Percentiles rank a stretch among this genome's conserved stretches.
Evolutionary conservation across 805 yeast species (phyloP).

Genomic region (Candida loeiensis): DNA sequence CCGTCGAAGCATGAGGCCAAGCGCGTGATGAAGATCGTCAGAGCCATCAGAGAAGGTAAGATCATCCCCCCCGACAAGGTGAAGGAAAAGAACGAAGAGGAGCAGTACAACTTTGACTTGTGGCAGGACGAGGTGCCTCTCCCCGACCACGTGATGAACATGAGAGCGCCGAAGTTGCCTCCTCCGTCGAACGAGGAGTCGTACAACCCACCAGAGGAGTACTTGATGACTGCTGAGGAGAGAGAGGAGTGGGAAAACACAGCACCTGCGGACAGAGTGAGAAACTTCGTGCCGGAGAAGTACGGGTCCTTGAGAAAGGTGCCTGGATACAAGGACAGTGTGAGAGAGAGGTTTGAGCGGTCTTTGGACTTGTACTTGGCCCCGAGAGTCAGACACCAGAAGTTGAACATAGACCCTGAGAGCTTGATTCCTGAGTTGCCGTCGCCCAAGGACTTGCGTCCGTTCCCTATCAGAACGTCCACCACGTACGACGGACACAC

Average conservation of each 20-base stretch:
- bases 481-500: slow-evolving; percentile 80
- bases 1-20: slow-evolving; percentile 97
- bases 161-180: slow-evolving; percentile 91
- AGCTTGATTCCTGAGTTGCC: slow-evolving; percentile 94
- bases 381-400: slow-evolving; percentile 89
- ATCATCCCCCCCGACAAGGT: slow-evolving; percentile 70
- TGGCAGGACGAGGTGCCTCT: slow-evolving; percentile 67
- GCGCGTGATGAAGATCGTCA: slow-evolving; percentile 91
- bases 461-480: slow-evolving; percentile 91
- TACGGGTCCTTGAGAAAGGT: slow-evolving; percentile 81
- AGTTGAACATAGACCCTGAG: slow-evolving; percentile 92
- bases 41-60: slow-evolving; percentile 94
- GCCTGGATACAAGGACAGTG: slow-evolving; percentile 83
- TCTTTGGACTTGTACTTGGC: slow-evolving; percentile 91
- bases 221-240: slow-evolving; percentile 77
- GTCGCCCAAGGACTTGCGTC: slow-evolving; percentile 92
- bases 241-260: slow-evolving; percentile 61
- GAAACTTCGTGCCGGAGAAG: slow-evolving; percentile 78
- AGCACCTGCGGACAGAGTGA: slow-evolving; percentile 76
- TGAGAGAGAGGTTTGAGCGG: slow-evolving; percentile 91
- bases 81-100: slow-evolving; percentile 50
- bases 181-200: slow-evolving; percentile 97
- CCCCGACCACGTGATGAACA: slow-evolving; percentile 79
- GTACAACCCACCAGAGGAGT: slow-evolving; percentile 97
- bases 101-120: slow-evolving; percentile 63